Evolutionary conservation across 306 rosid species (phyloP), one percentile per base, ranked within the genome.

Genomic region (Coriaria nepalensis): DNA sequence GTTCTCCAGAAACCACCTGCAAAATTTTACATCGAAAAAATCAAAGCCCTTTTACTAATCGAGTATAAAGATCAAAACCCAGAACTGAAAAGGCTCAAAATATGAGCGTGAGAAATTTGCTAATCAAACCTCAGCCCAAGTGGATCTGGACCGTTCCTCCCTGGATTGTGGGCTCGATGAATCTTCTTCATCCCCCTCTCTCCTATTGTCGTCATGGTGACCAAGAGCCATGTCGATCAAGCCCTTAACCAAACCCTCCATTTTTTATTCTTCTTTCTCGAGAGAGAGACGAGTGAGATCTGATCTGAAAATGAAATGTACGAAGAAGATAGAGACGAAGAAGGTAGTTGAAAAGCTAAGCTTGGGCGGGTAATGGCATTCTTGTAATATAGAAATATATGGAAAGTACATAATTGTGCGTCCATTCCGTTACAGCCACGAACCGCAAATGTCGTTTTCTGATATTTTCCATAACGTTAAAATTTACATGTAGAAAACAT

Each of bases 241-340:
- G 11, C 88, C 96, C 58, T 80, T 83, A 66, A 87, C 72, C 40
- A 87, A 62, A 76, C 74, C 94, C 2, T 87, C 94, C 94, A 87
- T 85, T 15, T 35, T 37, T 6, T 11, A 6, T 33, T 0, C 50
- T 6, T 10, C 38, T 40, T 37, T 47, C 7, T 29, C 8, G 35
- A 42, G 57, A 50, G 49, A 51, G 36, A 36, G 4, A 15, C n/a
- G 36, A 1, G 38, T 38, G n/a, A 43, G 34, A 10, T 4, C 9
- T 4, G 52, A n/a, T n/a, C n/a, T n/a, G n/a, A n/a, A n/a, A n/a
- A n/a, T n/a, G n/a, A 11, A 37, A 61, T 36, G 36, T 8, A 56
- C n/a, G 62, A 34, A 33, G 41, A 35, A 48, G 13, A 46, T 12
- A 37, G 9, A 45, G 49, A n/a, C 5, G 56, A 8, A 47, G 11